These are phyloP conservation scores for Casaregolazyma lundiana DNA, from an alignment of 1,139 yeast species.

Conservation along the genomic window DNA sequence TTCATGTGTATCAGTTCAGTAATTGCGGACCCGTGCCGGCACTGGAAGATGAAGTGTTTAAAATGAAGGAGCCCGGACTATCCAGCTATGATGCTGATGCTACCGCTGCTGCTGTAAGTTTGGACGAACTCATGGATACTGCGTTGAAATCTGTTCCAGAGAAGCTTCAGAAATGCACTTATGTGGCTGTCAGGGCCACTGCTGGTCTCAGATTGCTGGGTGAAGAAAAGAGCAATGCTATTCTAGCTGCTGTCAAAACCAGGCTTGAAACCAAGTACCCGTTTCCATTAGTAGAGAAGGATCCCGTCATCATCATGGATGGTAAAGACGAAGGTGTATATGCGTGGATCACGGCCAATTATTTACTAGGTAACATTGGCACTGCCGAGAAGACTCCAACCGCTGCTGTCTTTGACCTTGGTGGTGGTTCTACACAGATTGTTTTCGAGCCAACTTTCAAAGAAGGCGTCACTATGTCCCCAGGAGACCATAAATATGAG, in stretches of 20 bases:
- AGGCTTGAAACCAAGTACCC: constrained; percentile 80
- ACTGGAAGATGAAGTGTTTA: constrained; percentile 71
- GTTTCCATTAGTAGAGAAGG: constrained; percentile 72
- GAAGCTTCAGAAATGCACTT: constrained; percentile 71
- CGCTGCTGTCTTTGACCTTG: constrained; percentile 95
- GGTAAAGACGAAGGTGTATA: constrained; percentile 98
- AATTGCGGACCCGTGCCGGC: constrained; percentile 75
- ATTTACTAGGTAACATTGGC: constrained; percentile 87
- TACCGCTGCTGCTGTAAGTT: constrained; percentile 77
- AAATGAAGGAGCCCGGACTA: constrained; percentile 90
- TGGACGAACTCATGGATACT: constrained; percentile 69
- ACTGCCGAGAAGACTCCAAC: constrained; percentile 64
- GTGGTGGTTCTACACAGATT: constrained; percentile 98
- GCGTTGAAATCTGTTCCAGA: constrained; percentile 78
- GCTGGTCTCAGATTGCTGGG: constrained; percentile 94
- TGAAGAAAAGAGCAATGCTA: constrained; percentile 54
- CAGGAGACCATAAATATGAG: constrained; percentile 85
- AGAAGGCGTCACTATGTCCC: constrained; percentile 56
- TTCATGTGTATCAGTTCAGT: constrained; percentile 88
- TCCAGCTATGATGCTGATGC: constrained; percentile 80
- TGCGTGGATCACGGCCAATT: constrained; percentile 98
- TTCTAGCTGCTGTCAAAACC: constrained; percentile 66
- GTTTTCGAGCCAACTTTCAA: constrained; percentile 85
- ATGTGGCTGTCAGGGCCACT: constrained; percentile 94
- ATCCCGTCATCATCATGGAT: constrained; percentile 88